phyloP scores from a whole-genome alignment of 1,284 basidiomycete species.

The Singerocomus inundabilis region DNA sequence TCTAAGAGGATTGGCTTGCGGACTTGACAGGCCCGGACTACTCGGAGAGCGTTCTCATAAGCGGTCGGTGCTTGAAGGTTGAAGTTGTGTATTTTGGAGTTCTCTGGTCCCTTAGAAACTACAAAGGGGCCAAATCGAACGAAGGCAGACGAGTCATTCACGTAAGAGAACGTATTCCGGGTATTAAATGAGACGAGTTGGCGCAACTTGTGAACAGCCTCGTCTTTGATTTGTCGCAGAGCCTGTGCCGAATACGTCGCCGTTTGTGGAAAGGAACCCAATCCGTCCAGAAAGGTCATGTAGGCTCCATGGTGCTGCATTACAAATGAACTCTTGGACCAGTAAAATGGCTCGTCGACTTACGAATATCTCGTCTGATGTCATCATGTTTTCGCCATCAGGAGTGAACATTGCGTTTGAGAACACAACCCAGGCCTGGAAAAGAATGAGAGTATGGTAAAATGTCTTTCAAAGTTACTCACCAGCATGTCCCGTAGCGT shows the following conservation, averaged over 20 bases:
- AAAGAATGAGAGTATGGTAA: slow-evolving; percentile 10
- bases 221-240: slow-evolving; percentile 48
- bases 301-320: slow-evolving; percentile 81
- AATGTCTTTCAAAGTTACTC: slow-evolving; percentile 30
- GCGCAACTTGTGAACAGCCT: slow-evolving; percentile 48
- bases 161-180: slow-evolving; percentile 28
- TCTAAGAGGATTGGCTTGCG: slow-evolving; percentile 93
- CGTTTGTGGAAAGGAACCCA: slow-evolving; percentile 74
- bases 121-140: slow-evolving; percentile 78
- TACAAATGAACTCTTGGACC: slow-evolving; percentile 9
- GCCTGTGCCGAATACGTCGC: slow-evolving; percentile 51
- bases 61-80: slow-evolving; percentile 90
- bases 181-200: slow-evolving; percentile 49
- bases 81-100: slow-evolving; percentile 51
- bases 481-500: slow-evolving; percentile 91
- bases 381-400: slow-evolving; percentile 38
- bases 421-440: slow-evolving; percentile 90
- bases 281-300: slow-evolving; percentile 84
- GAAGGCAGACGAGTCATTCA: slow-evolving; percentile 36
- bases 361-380: slow-evolving; percentile 66
- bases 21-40: slow-evolving; percentile 89
- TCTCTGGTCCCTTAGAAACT: slow-evolving; percentile 58
- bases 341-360: slow-evolving; percentile 35
- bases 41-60: slow-evolving; percentile 84
- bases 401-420: slow-evolving; percentile 61